Evolutionary conservation across 2,329 filamentous ascomycete species (phyloP).

Genomic region (Neopestalotiopsis rosae): DNA sequence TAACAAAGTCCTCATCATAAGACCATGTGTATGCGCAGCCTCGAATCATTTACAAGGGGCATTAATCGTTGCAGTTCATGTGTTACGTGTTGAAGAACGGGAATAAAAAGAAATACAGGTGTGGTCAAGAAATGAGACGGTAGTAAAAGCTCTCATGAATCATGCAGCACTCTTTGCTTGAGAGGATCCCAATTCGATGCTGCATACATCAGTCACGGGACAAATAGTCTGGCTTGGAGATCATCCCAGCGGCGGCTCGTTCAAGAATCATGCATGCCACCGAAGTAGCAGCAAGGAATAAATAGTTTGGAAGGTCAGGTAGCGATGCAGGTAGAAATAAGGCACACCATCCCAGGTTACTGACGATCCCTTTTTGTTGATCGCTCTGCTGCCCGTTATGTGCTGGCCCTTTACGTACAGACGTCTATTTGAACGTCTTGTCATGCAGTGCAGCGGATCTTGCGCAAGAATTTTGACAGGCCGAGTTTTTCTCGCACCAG

Average conservation of each 20-base stretch:
- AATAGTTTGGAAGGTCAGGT: neutral
- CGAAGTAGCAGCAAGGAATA: neutral
- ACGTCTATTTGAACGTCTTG: neutral
- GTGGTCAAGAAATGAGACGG: neutral
- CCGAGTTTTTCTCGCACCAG: too few relatives aligned
- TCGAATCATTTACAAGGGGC: too few relatives aligned
- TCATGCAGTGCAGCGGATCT: too few relatives aligned
- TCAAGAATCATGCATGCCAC: neutral
- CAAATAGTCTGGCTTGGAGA: neutral
- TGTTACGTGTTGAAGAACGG: neutral
- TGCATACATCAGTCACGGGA: neutral
- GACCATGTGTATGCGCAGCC: too few relatives aligned
- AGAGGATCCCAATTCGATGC: neutral
- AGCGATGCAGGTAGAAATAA: conserved; percentile 1
- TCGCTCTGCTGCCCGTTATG: neutral
- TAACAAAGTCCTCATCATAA: too few relatives aligned
- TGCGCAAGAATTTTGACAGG: too few relatives aligned
- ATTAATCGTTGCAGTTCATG: too few relatives aligned
- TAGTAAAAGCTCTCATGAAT: neutral
- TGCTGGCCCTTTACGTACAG: neutral
- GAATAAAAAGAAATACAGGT: too few relatives aligned
- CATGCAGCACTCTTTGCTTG: neutral
- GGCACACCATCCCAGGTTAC: neutral
- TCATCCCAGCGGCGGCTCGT: neutral
- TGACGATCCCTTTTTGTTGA: neutral